phyloP scores from a whole-genome alignment of 1,284 basidiomycete genomes.

The Leccinum pachyderme region DNA sequence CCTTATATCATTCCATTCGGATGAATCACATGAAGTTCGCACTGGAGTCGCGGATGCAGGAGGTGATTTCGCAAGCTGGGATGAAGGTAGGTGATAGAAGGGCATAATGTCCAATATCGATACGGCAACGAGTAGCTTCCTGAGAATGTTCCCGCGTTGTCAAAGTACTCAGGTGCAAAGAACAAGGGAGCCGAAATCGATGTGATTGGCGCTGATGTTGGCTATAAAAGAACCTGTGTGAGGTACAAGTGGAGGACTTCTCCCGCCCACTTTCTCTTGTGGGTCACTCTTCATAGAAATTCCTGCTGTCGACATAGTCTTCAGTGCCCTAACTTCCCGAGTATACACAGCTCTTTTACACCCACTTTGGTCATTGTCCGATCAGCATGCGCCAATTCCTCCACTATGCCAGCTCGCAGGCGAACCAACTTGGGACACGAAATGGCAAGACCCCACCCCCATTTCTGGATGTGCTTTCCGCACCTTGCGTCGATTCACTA shows the following conservation, averaged over 20 bases:
- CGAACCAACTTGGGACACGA: not conserved
- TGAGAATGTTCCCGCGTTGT: not conserved
- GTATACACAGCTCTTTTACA: not conserved
- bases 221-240: conserved; percentile 1
- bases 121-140: not conserved
- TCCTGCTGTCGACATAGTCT: not conserved
- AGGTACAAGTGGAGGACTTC: not conserved
- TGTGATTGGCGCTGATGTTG: conserved; percentile 1
- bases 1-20: not conserved
- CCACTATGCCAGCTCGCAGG: too few species aligned
- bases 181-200: not conserved
- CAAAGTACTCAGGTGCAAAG: not conserved
- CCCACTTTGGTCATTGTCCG: not conserved
- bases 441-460: not conserved
- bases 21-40: not conserved
- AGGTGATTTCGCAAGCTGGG: not conserved
- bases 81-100: conserved; percentile 6
- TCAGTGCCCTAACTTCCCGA: not conserved
- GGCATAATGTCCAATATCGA: not conserved
- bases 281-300: not conserved
- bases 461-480: not conserved
- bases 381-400: too few species aligned
- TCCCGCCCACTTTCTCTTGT: not conserved
- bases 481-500: not conserved
- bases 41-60: not conserved